Base-by-base conservation (phyloP, 352 stramenopile species). In the Pythium coloratum region DNA sequence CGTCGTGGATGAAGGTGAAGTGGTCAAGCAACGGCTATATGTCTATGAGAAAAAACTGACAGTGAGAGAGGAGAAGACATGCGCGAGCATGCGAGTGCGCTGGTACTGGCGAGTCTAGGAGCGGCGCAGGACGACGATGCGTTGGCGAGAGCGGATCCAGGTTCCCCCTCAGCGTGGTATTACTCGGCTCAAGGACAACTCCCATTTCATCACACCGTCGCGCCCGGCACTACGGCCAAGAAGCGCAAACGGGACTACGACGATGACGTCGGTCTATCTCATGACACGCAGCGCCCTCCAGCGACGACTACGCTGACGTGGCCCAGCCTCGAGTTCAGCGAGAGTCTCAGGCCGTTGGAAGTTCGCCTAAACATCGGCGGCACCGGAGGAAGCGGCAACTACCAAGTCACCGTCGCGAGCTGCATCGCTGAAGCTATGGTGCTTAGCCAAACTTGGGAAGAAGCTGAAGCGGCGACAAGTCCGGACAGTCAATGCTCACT, bases 321-420 rank as follows among this genome's bases (percentile, higher is more conserved):
- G 69, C 69, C 69, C 6, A 66, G 44, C 26, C 53, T 75, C 26
- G 59, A 13, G 24, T 70, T 75, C 38, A 75, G 64, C 33, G 46
- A 36, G 14, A 64, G 49, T 53, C 42, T 90, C 12, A 80, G 80
- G 16, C 82, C 82, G 12, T 59, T 90, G 16, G 82, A 90, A 59
- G 70, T 90, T 28, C 77, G 77, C 3, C 16, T 90, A 13, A 84
- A 70, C 64, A 71, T 83, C 18, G 42, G 50, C 12, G 32, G 20
- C 5, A 14, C 2, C 10, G 33, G 7, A 18, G 30, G 30, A 5
- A 30, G 44, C 13, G 36, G 28, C 33, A 20, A 14, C 16, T 61
- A 26, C 14, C 55, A 70, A 53, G 55, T 70, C 9, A 56, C 50
- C 6, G 64, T 70, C 2, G 64, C 67, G 26, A 81, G 75, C 53